phyloP scores from a whole-genome alignment of 2,329 filamentous ascomycete species.

The Trichoderma arundinaceum region DNA sequence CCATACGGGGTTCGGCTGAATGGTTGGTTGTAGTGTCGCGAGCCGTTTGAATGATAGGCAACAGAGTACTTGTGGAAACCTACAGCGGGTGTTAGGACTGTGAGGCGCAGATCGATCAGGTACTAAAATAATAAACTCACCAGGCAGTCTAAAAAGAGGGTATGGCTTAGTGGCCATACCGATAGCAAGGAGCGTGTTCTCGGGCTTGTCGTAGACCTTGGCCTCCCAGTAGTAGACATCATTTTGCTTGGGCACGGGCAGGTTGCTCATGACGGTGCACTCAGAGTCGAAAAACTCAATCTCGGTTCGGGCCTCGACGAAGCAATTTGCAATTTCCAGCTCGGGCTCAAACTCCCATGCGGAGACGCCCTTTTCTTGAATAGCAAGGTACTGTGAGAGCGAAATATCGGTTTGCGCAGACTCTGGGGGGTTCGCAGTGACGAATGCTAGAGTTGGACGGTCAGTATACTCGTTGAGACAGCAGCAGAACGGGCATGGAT shows the following conservation, averaged over 20 bases:
- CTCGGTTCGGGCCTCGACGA: conserved; percentile 93
- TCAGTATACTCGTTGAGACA: not conserved
- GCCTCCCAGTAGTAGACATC: conserved; percentile 99
- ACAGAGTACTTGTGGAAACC: conserved; percentile 92
- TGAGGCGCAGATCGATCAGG: not conserved
- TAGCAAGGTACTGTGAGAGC: conserved; percentile 93
- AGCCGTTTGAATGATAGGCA: conserved; percentile 87
- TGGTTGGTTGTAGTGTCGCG: conserved; percentile 89
- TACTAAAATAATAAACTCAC: conserved; percentile 56
- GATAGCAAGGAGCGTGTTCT: conserved; percentile 83
- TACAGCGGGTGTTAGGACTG: conserved; percentile 33
- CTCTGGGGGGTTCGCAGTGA: conserved; percentile 92
- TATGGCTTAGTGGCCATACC: conserved; percentile 98
- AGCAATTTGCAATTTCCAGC: conserved; percentile 97
- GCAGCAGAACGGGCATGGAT: conserved; percentile 7
- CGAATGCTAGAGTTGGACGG: conserved; percentile 70
- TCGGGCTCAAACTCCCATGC: conserved; percentile 99
- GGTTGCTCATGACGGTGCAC: conserved; percentile 94
- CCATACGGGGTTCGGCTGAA: conserved; percentile 82
- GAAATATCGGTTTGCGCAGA: conserved; percentile 97
- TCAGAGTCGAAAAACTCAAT: conserved; percentile 99
- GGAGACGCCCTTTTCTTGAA: conserved; percentile 99
- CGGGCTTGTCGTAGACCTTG: conserved; percentile 97
- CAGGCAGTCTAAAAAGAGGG: conserved; percentile 89
- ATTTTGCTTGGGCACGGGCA: conserved; percentile 97